A percentile compares a stretch with the other conserved stretches of the same genome.
These are phyloP conservation scores for Penicillium sp. DNA, from an alignment of 2,329 filamentous ascomycete species.

Conservation along the genomic window DNA sequence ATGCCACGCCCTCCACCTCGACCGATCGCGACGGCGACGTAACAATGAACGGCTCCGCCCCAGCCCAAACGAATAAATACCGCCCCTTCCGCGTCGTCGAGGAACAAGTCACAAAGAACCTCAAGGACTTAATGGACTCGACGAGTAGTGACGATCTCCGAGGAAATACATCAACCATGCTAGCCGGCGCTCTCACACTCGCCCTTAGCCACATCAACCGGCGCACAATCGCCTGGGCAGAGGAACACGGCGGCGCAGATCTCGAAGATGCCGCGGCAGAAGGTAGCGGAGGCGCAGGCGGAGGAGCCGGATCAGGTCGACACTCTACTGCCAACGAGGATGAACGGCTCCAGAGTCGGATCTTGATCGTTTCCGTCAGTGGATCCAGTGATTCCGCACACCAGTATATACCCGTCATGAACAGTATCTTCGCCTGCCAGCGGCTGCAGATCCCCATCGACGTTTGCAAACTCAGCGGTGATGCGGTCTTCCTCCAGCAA, in stretches of 20 bases:
- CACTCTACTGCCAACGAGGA: slow-evolving; percentile 32
- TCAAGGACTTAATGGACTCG: slow-evolving; percentile 71
- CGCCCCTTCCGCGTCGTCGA: slow-evolving; percentile 89
- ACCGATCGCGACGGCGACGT: slow-evolving; percentile 55
- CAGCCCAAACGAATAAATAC: slow-evolving; percentile 78
- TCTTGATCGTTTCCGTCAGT: slow-evolving; percentile 87
- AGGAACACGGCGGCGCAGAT: slow-evolving; percentile 56
- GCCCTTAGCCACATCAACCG: slow-evolving; percentile 92
- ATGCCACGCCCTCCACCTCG: slow-evolving; percentile 9
- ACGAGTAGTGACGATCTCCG: slow-evolving; percentile 68
- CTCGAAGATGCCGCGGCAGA: slow-evolving; percentile 42
- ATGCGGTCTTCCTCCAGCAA: slow-evolving; percentile 92
- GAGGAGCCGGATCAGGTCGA: slow-evolving; percentile 27
- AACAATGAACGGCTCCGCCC: slow-evolving; percentile 57
- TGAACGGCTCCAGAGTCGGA: slow-evolving; percentile 71
- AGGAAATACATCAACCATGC: slow-evolving; percentile 74
- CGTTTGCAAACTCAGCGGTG: slow-evolving; percentile 81
- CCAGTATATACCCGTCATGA: slow-evolving; percentile 98
- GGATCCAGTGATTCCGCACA: slow-evolving; percentile 84
- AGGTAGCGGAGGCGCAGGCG: slow-evolving; percentile 38
- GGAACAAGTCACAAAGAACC: slow-evolving; percentile 73
- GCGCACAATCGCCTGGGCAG: slow-evolving; percentile 66
- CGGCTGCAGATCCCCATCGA: slow-evolving; percentile 88
- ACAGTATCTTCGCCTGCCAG: slow-evolving; percentile 93
- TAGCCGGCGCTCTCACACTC: slow-evolving; percentile 87